Conservation (phyloP, 176 grass and related monocot genomes). For the Rhynchospora pubera region DNA sequence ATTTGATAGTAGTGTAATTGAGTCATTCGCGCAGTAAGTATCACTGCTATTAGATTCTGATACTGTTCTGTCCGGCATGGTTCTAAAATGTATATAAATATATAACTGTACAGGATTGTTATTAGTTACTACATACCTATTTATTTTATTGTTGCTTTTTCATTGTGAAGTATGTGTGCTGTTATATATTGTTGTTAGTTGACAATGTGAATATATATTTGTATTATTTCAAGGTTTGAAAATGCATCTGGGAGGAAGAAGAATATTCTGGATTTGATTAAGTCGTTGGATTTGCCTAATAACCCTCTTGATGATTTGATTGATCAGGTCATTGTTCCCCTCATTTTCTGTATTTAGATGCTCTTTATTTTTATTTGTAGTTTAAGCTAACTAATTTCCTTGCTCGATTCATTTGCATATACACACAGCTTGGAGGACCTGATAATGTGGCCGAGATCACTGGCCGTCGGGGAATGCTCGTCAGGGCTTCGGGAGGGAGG, state of each 20-base stretch:
- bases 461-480: conserved; percentile 81
- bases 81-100: background rate
- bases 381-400: conserved; percentile 19
- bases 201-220: conserved; percentile 41
- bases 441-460: conserved; percentile 98
- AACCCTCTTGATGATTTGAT: conserved; percentile 98
- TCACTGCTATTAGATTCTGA: background rate
- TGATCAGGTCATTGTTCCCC: conserved; percentile 71
- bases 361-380: background rate
- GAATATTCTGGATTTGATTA: conserved; percentile 83
- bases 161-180: too few species aligned
- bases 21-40: background rate
- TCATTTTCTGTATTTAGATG: background rate
- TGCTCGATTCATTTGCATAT: conserved; percentile 14
- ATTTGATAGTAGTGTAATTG: too few species aligned
- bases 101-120: background rate
- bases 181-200: conserved; percentile 25
- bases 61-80: background rate
- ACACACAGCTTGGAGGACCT: conserved; percentile 70
- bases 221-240: conserved; percentile 57
- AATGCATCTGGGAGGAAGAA: conserved; percentile 50
- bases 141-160: background rate
- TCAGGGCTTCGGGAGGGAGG: conserved; percentile 77
- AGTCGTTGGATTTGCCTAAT: conserved; percentile 91
- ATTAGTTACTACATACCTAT: background rate